Evolutionary conservation across 768 basidiomycete genomes (phyloP), one percentile per base, ranked within the genome.

Genomic region (Boletales sp.): DNA sequence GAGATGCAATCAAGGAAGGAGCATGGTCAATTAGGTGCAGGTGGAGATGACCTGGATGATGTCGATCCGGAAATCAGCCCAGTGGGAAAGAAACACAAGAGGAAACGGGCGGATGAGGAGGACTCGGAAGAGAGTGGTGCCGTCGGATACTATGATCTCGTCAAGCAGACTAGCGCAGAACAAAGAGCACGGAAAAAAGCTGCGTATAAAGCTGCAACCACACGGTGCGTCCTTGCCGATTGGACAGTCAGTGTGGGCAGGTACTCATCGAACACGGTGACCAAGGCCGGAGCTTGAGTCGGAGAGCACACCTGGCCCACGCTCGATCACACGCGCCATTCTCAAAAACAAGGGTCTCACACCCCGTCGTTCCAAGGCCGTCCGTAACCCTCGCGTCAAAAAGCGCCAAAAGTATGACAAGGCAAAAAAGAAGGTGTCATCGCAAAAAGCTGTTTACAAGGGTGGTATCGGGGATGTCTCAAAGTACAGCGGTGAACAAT

Each of bases 361-460:
- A 14, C 94, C 95, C 5, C 83, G 78, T 53, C 83, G 97, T 49
- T 74, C 88, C 38, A 97, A 98, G 72, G 78, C 79, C 48, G 90
- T 92, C 34, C 90, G 94, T 57, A 99, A 99, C 72, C 94, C 95
- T 37, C 84, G 97, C 53, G 94, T 98, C 69, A 98, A 97, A 82
- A 99, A 99, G 69, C 82, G 92, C 31, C 79, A 86, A 70, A 86
- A 79, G 63, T 98, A 86, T 76, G 94, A 94, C 63, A 87, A 97
- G 72, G 95, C 94, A 55, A 90, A 95, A 77, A 93, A 89, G 73
- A 92, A 86, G 71, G 73, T 97, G 13, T 72, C 86, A 27, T 93
- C 89, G 19, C 92, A 94, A 69, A 88, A 90, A 68, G 84, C 94
- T 15, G 78, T 94, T n/a, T 98, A 83, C 81, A 94, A 87, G 66